Base-by-base conservation (phyloP, 2,329 filamentous ascomycete species). In the Epichloe sylvatica region DNA sequence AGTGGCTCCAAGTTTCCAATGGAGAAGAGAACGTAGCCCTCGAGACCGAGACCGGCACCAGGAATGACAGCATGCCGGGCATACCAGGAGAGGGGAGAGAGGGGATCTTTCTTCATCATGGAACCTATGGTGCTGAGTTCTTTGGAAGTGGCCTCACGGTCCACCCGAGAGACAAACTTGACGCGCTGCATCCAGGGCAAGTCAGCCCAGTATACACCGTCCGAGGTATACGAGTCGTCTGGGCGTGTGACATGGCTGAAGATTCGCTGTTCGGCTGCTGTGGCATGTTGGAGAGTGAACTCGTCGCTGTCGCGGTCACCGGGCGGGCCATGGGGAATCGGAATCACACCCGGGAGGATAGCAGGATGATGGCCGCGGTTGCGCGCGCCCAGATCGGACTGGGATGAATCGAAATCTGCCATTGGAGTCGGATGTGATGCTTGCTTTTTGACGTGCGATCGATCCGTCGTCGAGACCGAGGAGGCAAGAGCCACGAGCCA, bases 21-120 rank as follows among this genome's bases (percentile, higher is more conserved):
- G 54, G 90, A 96, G 75, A 97, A 97, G 19, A 97, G 78, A 40
- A 96, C 90, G 63, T 96, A 97, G 59, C 88, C 91, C 75, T 97
- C 91, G 30, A 97, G 78, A 63, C 89, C 84, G 47, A 97, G 80
- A 64, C 91, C 91, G 56, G 89, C 89, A 68, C 91, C 91, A 46
- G 91, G 91, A 51, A 97, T 80, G 49, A 96, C 84, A 68, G 90
- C 91, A 64, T 94, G 92, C 62, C 81, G 80, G 64, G 94, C 84
- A 67, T 97, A 97, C 75, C 83, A 92, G 23, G 76, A 72, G n/a
- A 97, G 50, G 0, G 90, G 89, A 49, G 83, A 85, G 15, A 96
- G 33, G 30, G 90, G 89, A 61, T 96, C 88, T 49, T 81, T 74
- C 73, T 94, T 95, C 61, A 86, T 77, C 85, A 95, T 94, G 35